Evolutionary conservation across 495 filamentous ascomycete genomes (phyloP), one percentile per base, ranked within the genome.

Genomic region (Talaromyces stipitatus): DNA sequence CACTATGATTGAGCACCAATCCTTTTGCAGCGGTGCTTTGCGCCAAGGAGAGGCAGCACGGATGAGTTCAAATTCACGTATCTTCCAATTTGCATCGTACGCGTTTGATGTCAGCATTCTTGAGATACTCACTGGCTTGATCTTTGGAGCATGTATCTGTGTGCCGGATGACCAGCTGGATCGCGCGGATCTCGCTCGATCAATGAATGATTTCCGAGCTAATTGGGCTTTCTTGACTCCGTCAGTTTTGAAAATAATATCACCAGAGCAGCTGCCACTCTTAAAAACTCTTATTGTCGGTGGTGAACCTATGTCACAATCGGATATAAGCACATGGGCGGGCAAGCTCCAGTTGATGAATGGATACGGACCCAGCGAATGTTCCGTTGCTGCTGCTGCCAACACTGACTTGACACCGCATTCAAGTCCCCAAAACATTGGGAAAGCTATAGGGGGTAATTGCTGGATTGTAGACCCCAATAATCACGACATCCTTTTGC

Each of bases 331-430:
- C 5, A 51, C 65, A 32, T 77, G 76, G 75, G 68, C 72, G 27
- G 60, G 69, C 18, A 64, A 66, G 20, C 60, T 72, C 8, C 55
- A 70, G 32, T 69, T 81, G 26, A 67, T 79, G 32, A 68, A 68
- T 36, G 64, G 43, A 0, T 82, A 82, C 56, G 79, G 80, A 5
- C 78, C 75, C 3, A 73, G 70, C n/a, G 77, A 79, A 65, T 79
- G 73, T 45, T 70, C 72, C 3, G 67, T 81, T 29, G 69, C 70
- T 46, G 77, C 72, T 48, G 77, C 74, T 6, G 58, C 74, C 20
- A 77, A 77, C 48, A 69, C 65, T 57, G 71, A 66, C 55, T 68
- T 70, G 20, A 69, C 72, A 2, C 72, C 66, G 3, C 72, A 71
- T 4, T 27, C 36, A 4, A 9, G 56, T 50, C 56, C 59, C 2